Conservation (phyloP, 2,329 filamentous ascomycete genomes). For the Colletotrichum tamarilloi region DNA sequence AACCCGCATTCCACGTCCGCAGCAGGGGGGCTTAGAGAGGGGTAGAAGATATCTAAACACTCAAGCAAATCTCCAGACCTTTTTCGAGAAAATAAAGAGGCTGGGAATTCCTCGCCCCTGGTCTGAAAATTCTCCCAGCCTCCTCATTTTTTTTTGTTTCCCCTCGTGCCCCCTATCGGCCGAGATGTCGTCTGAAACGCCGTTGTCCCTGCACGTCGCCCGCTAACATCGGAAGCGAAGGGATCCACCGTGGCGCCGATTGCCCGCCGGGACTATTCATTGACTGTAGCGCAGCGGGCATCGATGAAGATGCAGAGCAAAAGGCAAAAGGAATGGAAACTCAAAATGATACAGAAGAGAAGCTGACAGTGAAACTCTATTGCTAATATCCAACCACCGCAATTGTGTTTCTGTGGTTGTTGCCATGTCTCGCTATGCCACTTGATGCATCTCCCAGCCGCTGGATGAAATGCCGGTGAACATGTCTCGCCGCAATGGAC, state of each 20-base stretch:
- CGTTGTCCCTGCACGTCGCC: conserved; percentile 19
- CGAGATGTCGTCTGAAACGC: conserved; percentile 31
- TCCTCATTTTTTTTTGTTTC: conserved; percentile 20
- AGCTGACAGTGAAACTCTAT: not conserved
- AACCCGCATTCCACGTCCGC: not conserved
- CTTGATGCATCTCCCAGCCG: not conserved
- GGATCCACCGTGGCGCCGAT: conserved; percentile 9
- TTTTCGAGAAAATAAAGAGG: conserved; percentile 2
- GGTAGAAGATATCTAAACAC: not conserved
- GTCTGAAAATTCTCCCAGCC: conserved; percentile 16
- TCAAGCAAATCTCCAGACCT: too few relatives aligned
- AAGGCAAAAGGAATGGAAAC: not conserved
- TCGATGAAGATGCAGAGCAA: not conserved
- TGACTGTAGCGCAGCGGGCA: not conserved
- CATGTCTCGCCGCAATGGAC: not conserved
- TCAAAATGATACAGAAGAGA: not conserved
- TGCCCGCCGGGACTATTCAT: conserved; percentile 10
- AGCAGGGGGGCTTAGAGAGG: not conserved
- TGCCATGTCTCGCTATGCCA: not conserved
- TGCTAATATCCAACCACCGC: conserved; percentile 8
- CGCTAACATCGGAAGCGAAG: conserved; percentile 13
- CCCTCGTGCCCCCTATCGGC: conserved; percentile 1
- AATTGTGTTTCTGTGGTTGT: too few relatives aligned
- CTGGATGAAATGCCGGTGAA: not conserved
- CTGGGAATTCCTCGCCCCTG: not conserved